These are phyloP conservation scores for Phlebiopsis flavidoalba DNA, from an alignment of 768 basidiomycete species.

Conservation along the genomic window DNA sequence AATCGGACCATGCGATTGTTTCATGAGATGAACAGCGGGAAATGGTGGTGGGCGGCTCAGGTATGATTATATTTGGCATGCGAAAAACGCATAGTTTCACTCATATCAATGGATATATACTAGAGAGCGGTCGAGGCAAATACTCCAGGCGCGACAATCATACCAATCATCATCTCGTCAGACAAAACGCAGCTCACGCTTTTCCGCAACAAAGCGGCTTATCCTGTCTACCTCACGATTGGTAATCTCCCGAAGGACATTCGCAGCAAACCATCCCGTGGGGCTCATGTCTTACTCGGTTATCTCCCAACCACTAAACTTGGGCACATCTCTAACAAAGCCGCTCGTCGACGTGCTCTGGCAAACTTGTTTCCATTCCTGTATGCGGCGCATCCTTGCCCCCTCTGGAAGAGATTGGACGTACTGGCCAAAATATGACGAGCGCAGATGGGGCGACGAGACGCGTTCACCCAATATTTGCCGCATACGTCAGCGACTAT, in stretches of 20 bases:
- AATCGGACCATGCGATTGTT: constrained; percentile 24
- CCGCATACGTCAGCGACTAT: too few relatives aligned
- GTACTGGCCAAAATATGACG: too few relatives aligned
- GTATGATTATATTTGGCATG: neutral
- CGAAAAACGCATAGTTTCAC: too few relatives aligned
- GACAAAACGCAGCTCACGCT: too few relatives aligned
- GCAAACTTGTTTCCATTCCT: too few relatives aligned
- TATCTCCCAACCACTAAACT: constrained; percentile 16
- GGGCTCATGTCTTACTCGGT: constrained; percentile 14
- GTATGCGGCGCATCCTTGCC: too few relatives aligned
- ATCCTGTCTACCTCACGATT: constrained; percentile 26
- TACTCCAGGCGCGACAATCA: constrained; percentile 18
- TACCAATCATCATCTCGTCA: constrained; percentile 23
- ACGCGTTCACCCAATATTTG: too few relatives aligned
- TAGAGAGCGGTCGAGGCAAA: constrained; percentile 11
- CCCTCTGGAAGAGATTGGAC: too few relatives aligned
- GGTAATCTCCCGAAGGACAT: constrained; percentile 23
- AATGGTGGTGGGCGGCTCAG: constrained; percentile 49
- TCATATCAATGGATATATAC: too few relatives aligned
- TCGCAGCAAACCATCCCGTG: constrained; percentile 13
- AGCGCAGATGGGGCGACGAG: too few relatives aligned
- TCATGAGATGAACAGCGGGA: constrained; percentile 39
- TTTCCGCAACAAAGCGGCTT: constrained; percentile 22
- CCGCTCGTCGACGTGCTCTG: constrained; percentile 20
- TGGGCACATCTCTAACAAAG: constrained; percentile 4